Percentiles rank a stretch among this genome's conserved stretches.
Conservation (phyloP, 306 rosid species). For the Cucurbita ficifolia region DNA sequence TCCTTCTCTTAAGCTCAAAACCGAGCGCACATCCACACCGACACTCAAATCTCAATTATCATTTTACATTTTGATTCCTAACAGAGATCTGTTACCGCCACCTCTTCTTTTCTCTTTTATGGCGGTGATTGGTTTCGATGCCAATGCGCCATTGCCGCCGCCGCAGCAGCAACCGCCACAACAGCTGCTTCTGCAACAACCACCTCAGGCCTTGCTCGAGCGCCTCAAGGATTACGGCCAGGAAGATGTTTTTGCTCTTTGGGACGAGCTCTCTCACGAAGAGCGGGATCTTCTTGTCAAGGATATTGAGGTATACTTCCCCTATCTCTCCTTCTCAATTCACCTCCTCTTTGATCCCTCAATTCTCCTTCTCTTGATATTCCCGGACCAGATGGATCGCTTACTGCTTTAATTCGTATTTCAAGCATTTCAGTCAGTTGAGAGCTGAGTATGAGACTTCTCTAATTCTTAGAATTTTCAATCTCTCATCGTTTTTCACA, state of each 20-base stretch:
- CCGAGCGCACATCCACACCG: neutral
- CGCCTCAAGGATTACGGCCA: constrained; percentile 95
- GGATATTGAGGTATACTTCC: constrained; percentile 49
- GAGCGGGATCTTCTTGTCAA: constrained; percentile 72
- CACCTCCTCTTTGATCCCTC: constrained; percentile 4
- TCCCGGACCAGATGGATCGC: neutral
- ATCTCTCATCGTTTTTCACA: neutral
- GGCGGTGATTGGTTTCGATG: constrained; percentile 32
- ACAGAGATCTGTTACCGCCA: constrained; percentile 4
- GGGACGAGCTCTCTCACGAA: constrained; percentile 79
- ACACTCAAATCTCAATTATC: neutral
- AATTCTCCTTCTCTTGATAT: neutral
- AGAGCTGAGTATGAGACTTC: neutral
- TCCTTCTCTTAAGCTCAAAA: constrained; percentile 4
- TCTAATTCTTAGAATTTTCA: neutral
- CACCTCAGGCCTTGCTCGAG: constrained; percentile 74
- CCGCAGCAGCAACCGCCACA: constrained; percentile 13
- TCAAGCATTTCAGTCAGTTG: neutral
- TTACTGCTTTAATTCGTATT: neutral
- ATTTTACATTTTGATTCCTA: too few species aligned
- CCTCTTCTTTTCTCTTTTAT: neutral
- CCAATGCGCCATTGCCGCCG: constrained; percentile 17
- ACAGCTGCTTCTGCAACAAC: constrained; percentile 21
- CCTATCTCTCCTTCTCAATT: neutral
- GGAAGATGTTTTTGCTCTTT: constrained; percentile 77